phyloP scores from a whole-genome alignment of 2,329 filamentous ascomycete species.

The Lasiodiplodia sp. region DNA sequence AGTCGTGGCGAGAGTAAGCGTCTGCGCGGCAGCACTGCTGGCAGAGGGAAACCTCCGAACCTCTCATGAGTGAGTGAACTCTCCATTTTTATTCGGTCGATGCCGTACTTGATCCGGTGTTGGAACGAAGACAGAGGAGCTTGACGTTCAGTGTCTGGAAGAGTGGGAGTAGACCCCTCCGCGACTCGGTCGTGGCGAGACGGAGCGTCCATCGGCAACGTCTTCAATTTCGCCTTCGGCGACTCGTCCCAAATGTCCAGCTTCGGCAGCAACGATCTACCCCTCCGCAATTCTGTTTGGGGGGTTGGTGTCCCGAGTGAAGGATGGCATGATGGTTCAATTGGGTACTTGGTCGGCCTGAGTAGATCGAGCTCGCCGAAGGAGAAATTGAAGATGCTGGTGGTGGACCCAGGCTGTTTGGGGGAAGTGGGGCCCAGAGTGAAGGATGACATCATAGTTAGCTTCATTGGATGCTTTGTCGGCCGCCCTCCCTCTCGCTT shows the following conservation, averaged over 20 bases:
- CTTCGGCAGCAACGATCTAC: too few species aligned
- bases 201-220: not conserved
- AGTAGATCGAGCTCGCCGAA: not conserved
- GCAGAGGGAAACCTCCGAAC: not conserved
- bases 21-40: conserved; percentile 35
- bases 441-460: conserved; percentile 6
- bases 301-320: not conserved
- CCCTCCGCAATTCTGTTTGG: not conserved
- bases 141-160: too few species aligned
- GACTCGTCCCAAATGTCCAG: too few species aligned
- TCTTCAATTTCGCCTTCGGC: conserved; percentile 7
- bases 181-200: too few species aligned
- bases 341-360: not conserved
- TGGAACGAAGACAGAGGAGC: too few species aligned
- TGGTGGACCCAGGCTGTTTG: not conserved
- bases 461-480: not conserved
- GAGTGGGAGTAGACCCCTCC: too few species aligned
- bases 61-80: too few species aligned
- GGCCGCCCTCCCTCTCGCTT: conserved; percentile 8
- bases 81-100: too few species aligned
- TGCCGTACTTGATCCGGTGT: too few species aligned
- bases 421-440: not conserved
- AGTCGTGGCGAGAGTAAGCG: conserved; percentile 39
- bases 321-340: conserved; percentile 4
- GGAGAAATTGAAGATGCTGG: conserved; percentile 7